Base-by-base conservation (phyloP, 2,329 filamentous ascomycete genomes). In the Penicillium sp. region DNA sequence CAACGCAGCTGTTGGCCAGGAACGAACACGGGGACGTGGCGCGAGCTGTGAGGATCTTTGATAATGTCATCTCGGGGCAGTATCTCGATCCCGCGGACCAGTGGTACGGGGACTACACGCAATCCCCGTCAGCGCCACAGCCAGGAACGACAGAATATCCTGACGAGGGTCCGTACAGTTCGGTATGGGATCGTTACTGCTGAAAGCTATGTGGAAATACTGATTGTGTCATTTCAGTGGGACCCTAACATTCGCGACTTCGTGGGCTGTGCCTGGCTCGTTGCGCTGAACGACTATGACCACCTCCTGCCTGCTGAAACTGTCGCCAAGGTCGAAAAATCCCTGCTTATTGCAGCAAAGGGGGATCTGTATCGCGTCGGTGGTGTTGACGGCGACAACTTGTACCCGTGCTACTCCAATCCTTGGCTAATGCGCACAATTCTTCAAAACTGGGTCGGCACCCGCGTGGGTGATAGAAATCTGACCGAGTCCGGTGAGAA, bases 401-500 rank as follows among this genome's bases (percentile, higher is more conserved):
- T 86, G 0, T 85, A 85, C 49, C 82, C 83, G 0, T 76, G 81
- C 0, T 85, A 86, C 64, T 83, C 79, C 51, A 86, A 86, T 59
- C 81, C 79, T 54, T 75, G 78, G 18, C 76, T 86, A 29, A 87
- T 87, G 84, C 76, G 84, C n/a, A 82, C 84, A 0, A 80, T 85
- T 28, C 74, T 81, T 2, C 76, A 79, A 1, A 80, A 81, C 12
- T 87, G 83, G 82, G 79, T 80, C 0, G 84, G 84, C 4, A 74
- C 76, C 2, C 74, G 74, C 8, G 61, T 81, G 3, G 76, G 76
- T 38, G 80, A 85, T 49, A 67, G 70, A 8, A 86, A 86, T 60
- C 82, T 86, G 78, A 86, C 83, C 0, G 61, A 57, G 0, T 73
- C 81, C 0, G 83, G 83, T 24, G 83, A 87, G 60, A 62, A 60